phyloP scores from a whole-genome alignment of 2,329 filamentous ascomycete species.

The Gyromitra esculenta region DNA sequence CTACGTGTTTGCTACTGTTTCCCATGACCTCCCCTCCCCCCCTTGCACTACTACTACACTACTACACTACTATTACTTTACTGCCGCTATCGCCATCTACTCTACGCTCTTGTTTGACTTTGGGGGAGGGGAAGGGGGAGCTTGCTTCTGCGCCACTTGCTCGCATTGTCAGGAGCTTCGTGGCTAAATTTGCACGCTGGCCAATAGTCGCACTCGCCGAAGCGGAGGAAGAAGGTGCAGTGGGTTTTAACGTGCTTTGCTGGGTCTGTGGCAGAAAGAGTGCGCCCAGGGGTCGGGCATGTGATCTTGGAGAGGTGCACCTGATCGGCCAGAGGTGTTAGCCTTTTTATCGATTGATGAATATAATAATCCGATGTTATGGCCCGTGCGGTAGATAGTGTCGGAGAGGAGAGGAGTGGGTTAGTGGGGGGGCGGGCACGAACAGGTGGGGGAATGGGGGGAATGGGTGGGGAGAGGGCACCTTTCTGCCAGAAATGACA shows the following conservation, averaged over 20 bases:
- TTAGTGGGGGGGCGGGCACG: constrained; percentile 1
- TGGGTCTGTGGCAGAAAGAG: constrained; percentile 28
- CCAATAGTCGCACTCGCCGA: constrained; percentile 53
- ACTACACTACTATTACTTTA: background rate
- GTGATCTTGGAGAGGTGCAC: constrained; percentile 22
- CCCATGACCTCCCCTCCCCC: constrained; percentile 3
- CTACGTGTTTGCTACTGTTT: background rate
- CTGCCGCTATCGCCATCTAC: background rate
- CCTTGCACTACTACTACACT: background rate
- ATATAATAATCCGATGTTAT: constrained; percentile 11
- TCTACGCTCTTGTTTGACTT: constrained; percentile 2
- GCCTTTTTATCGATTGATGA: constrained; percentile 8
- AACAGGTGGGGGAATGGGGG: background rate
- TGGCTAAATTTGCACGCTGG: constrained; percentile 52
- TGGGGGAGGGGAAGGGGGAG: background rate
- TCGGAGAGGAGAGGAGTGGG: background rate
- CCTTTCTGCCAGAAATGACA: constrained; percentile 27
- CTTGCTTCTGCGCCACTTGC: constrained; percentile 19
- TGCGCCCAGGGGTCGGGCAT: constrained; percentile 39
- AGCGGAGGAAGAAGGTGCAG: constrained; percentile 53
- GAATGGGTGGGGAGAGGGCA: constrained; percentile 8
- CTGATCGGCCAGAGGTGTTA: constrained; percentile 4
- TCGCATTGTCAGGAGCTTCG: constrained; percentile 37
- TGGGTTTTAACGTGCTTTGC: constrained; percentile 40
- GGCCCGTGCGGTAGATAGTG: constrained; percentile 21